These are phyloP conservation scores for Colletotrichum cordylinicola DNA, from an alignment of 2,329 filamentous ascomycete genomes.

Conservation along the genomic window DNA sequence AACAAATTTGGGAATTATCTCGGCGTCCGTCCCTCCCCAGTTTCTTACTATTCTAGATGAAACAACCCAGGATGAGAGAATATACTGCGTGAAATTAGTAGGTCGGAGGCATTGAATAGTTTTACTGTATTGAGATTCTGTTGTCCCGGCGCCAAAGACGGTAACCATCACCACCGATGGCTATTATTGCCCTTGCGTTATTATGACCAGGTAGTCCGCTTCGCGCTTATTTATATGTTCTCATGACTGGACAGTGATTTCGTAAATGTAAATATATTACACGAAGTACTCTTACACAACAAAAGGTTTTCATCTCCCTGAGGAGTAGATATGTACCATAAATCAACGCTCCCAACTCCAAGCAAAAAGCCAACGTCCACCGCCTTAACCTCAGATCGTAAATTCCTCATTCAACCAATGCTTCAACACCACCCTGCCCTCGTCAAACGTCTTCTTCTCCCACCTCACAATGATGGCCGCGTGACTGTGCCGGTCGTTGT, in stretches of 20 bases:
- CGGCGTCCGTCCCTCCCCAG: background rate
- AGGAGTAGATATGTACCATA: background rate
- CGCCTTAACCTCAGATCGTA: slow-evolving; percentile 49
- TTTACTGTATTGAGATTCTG: too few relatives aligned
- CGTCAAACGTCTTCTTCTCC: slow-evolving; percentile 70
- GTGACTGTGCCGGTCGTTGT: slow-evolving; percentile 80
- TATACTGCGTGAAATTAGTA: rapidly evolving
- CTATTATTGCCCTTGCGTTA: background rate
- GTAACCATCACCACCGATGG: background rate
- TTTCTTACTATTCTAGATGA: background rate
- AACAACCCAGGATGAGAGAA: background rate
- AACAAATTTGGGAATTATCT: rapidly evolving
- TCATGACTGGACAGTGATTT: background rate
- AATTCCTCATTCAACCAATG: slow-evolving; percentile 87
- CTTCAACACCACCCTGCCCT: slow-evolving; percentile 77
- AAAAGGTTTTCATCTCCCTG: background rate
- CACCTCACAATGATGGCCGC: slow-evolving; percentile 87
- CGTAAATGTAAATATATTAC: background rate
- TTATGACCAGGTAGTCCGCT: background rate
- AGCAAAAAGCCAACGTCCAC: background rate
- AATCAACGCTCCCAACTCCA: slow-evolving; percentile 1
- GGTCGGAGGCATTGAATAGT: background rate
- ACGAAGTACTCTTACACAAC: background rate
- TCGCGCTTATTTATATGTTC: background rate
- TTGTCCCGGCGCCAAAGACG: too few relatives aligned